Evolutionary conservation across 1,284 basidiomycete species (phyloP).

Genomic region (Gymnopus androsaceus): DNA sequence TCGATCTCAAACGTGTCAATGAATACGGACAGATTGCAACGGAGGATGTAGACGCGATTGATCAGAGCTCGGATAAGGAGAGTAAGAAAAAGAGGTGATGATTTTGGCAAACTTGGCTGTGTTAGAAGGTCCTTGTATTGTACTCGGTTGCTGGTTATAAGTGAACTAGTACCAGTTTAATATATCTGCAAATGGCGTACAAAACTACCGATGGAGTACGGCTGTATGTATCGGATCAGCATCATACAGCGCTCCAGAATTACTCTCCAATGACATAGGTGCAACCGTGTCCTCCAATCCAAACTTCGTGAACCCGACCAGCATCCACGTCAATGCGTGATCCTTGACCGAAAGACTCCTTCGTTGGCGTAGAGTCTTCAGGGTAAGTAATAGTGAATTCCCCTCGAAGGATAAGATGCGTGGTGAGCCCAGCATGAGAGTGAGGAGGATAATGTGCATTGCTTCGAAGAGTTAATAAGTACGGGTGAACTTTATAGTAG

Average conservation of each 20-base stretch:
- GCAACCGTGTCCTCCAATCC: neutral
- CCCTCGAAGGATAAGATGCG: neutral
- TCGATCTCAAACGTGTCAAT: constrained; percentile 92
- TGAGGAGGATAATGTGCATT: neutral
- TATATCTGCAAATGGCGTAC: no score
- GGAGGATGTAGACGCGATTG: constrained; percentile 46
- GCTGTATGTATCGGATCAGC: no score
- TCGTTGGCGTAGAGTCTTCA: neutral
- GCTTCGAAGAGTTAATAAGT: neutral
- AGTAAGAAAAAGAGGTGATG: constrained; percentile 21
- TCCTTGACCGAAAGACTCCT: neutral
- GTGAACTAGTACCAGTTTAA: neutral
- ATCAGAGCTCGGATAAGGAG: constrained; percentile 50
- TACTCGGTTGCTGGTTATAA: neutral
- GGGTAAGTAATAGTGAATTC: neutral
- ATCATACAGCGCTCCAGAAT: no score
- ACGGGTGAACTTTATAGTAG: neutral
- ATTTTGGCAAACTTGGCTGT: neutral
- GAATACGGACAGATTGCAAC: constrained; percentile 89
- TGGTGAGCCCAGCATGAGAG: neutral
- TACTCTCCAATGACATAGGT: neutral
- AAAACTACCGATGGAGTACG: no score
- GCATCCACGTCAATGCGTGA: neutral
- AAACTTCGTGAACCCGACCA: neutral
- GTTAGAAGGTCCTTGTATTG: no score